Percentiles rank a stretch among this genome's conserved stretches.
Evolutionary conservation across 1,284 basidiomycete genomes (phyloP).

Genomic region (Peniophora sp.): DNA sequence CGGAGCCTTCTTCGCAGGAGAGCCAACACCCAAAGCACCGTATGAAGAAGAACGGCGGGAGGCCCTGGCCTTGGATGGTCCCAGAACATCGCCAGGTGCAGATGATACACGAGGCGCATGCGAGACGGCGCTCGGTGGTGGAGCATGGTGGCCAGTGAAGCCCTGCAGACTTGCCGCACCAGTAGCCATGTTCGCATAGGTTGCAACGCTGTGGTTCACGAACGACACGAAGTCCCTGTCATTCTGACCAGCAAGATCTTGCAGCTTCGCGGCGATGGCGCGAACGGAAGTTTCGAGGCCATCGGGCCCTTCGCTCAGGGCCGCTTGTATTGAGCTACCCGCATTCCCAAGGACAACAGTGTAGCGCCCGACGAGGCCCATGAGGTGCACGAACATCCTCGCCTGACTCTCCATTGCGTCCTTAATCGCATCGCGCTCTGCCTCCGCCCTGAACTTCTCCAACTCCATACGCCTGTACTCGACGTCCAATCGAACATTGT

Average conservation of each 20-base stretch:
- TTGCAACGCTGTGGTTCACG: conserved; percentile 55
- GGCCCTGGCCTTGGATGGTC: conserved; percentile 11
- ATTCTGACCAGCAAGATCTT: conserved; percentile 56
- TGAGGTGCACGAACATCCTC: conserved; percentile 57
- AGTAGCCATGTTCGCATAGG: conserved; percentile 34
- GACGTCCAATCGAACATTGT: conserved; percentile 69
- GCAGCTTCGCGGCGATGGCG: conserved; percentile 42
- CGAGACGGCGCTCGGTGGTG: background rate
- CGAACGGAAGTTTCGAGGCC: conserved; percentile 30
- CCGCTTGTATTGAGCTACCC: conserved; percentile 42
- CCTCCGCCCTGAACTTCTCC: conserved; percentile 63
- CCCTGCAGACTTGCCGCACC: conserved; percentile 33
- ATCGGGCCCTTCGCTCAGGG: conserved; percentile 35
- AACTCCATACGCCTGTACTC: conserved; percentile 63
- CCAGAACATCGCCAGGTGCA: conserved; percentile 20
- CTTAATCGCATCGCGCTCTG: conserved; percentile 60
- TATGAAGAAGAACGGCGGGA: conserved; percentile 46
- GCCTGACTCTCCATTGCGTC: conserved; percentile 62
- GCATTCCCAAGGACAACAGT: conserved; percentile 69
- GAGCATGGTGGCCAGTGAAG: conserved; percentile 31
- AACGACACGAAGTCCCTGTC: conserved; percentile 57
- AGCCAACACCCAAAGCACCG: conserved; percentile 28
- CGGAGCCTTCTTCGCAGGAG: conserved; percentile 21
- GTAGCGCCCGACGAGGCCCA: conserved; percentile 76
- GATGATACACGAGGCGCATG: conserved; percentile 23